phyloP scores from a whole-genome alignment of 805 yeast genomes.

The Saccharomycopsis amapae region DNA sequence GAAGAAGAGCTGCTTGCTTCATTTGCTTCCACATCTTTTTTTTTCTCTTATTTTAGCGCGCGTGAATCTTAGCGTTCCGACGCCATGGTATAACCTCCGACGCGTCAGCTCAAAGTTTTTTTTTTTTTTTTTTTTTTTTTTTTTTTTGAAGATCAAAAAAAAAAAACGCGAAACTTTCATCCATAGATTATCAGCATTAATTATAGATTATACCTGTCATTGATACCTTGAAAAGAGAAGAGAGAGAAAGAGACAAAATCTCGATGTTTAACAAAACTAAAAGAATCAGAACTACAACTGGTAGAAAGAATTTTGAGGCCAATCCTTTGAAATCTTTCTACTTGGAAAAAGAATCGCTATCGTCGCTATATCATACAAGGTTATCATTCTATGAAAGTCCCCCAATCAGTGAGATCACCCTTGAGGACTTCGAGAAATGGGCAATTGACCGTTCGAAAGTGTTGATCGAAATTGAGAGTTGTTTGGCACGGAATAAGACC shows the following conservation, averaged over 20 bases:
- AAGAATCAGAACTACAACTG: conserved; percentile 53
- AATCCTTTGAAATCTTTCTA: conserved; percentile 22
- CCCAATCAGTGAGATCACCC: conserved; percentile 78
- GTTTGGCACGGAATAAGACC: conserved; percentile 54
- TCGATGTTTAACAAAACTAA: conserved; percentile 21
- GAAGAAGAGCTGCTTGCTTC: too few species aligned
- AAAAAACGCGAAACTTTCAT: too few species aligned
- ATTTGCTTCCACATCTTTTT: too few species aligned
- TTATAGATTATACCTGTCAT: too few species aligned
- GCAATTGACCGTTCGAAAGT: conserved; percentile 86
- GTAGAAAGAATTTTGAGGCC: conserved; percentile 59
- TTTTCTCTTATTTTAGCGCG: too few species aligned
- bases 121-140: too few species aligned
- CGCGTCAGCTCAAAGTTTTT: too few species aligned
- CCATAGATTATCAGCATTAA: too few species aligned
- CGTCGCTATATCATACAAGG: conserved; percentile 46
- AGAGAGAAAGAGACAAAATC: not conserved
- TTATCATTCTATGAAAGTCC: conserved; percentile 70
- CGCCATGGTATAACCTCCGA: too few species aligned
- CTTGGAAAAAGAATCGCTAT: conserved; percentile 27
- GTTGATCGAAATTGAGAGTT: conserved; percentile 76
- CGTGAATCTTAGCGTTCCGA: too few species aligned
- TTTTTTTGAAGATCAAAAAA: too few species aligned
- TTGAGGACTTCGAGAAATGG: conserved; percentile 93
- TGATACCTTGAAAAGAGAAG: too few species aligned